phyloP scores from a whole-genome alignment of 305 asterid species.

The Fraxinus sp. region DNA sequence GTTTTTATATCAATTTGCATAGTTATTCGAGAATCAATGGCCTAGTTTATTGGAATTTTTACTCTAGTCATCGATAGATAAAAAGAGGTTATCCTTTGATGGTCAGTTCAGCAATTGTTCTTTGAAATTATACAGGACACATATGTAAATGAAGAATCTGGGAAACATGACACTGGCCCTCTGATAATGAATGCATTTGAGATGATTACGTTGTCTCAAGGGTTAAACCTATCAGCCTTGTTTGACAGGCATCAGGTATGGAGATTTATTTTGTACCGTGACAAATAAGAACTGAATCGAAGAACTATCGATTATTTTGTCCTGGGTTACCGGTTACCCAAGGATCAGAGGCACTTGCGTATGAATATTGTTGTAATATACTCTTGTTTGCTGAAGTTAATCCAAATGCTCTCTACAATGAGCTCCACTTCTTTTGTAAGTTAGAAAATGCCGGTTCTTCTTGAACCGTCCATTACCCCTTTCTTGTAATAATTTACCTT shows the following conservation, averaged over 20 bases:
- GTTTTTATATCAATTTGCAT: conserved; percentile 15
- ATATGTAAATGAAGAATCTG: conserved; percentile 71
- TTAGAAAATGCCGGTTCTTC: neutral
- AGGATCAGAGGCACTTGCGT: neutral
- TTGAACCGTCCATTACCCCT: neutral
- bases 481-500: neutral
- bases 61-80: neutral
- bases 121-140: conserved; percentile 58
- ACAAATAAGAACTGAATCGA: neutral
- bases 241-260: conserved; percentile 92
- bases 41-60: conserved; percentile 6
- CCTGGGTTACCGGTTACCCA: neutral
- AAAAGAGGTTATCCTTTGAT: conserved; percentile 1
- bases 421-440: neutral
- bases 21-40: neutral
- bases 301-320: neutral
- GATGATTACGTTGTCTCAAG: conserved; percentile 97
- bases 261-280: neutral
- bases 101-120: conserved; percentile 15
- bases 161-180: conserved; percentile 52
- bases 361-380: neutral
- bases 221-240: conserved; percentile 85
- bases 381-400: neutral
- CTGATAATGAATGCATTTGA: conserved; percentile 93
- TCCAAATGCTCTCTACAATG: neutral